Conservation (phyloP, 164 flowering plant genomes). For the Houttuynia cordata region DNA sequence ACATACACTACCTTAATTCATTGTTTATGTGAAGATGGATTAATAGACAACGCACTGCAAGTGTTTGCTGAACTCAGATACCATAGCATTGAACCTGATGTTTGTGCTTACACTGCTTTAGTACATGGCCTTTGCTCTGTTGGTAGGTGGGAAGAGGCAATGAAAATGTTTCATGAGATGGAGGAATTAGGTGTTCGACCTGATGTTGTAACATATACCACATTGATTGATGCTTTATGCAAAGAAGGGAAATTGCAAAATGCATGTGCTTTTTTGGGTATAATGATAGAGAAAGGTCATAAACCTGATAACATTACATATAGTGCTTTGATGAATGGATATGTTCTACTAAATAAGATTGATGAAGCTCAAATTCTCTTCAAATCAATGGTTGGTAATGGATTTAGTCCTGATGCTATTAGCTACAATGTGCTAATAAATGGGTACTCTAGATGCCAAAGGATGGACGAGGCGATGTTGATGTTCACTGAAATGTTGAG, state of each 20-base stretch:
- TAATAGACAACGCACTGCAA: conserved; percentile 43
- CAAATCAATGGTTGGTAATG: conserved; percentile 46
- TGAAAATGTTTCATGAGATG: conserved; percentile 39
- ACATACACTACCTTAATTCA: conserved; percentile 48
- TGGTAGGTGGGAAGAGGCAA: conserved; percentile 57
- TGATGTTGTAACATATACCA: conserved; percentile 67
- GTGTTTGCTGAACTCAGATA: conserved; percentile 45
- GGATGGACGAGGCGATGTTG: conserved; percentile 37
- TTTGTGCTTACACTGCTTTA: conserved; percentile 63
- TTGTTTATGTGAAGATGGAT: conserved; percentile 71
- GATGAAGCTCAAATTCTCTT: conserved; percentile 55
- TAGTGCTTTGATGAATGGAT: conserved; percentile 66
- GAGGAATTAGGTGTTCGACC: conserved; percentile 38
- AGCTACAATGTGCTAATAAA: conserved; percentile 68
- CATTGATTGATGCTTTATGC: conserved; percentile 60
- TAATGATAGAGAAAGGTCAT: conserved; percentile 57
- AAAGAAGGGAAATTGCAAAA: conserved; percentile 33
- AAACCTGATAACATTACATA: conserved; percentile 56
- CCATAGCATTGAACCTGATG: conserved; percentile 54
- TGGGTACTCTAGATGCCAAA: conserved; percentile 56
- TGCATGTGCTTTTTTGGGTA: conserved; percentile 44
- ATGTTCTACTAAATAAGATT: conserved; percentile 47
- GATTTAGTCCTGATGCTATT: conserved; percentile 57
- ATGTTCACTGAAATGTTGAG: conserved; percentile 69
- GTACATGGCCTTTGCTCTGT: conserved; percentile 57